phyloP scores from a whole-genome alignment of 257 asterid species.

The Solanum commersonii region DNA sequence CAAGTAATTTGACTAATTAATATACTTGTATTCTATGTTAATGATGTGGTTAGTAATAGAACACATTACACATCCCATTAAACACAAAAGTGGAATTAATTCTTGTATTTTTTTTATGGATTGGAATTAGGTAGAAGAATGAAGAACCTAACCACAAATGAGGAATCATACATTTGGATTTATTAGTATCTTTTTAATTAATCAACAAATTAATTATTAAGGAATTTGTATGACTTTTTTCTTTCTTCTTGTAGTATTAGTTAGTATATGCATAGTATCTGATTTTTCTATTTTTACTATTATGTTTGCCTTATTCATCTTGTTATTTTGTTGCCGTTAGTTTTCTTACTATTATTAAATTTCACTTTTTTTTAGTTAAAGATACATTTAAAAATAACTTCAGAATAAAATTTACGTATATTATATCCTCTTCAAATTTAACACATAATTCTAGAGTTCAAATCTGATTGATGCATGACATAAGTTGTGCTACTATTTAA shows the following conservation, averaged over 20 bases:
- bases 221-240: slow-evolving; percentile 5
- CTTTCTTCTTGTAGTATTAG: neutral
- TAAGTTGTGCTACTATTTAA: neutral
- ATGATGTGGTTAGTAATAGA: slow-evolving; percentile 9
- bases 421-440: neutral
- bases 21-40: neutral
- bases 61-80: slow-evolving; percentile 16
- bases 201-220: neutral
- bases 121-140: slow-evolving; percentile 9
- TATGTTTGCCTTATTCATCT: no score
- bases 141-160: slow-evolving; percentile 8
- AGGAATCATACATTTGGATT: neutral
- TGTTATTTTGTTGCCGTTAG: neutral
- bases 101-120: neutral
- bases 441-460: neutral
- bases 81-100: neutral
- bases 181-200: neutral
- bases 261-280: neutral
- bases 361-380: neutral
- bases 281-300: no score
- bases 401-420: neutral
- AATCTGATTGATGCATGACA: neutral
- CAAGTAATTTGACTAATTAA: neutral
- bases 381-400: rapidly evolving
- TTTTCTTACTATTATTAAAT: neutral